Conservation (phyloP, 2,329 filamentous ascomycete species). For the Alternaria consortialis region DNA sequence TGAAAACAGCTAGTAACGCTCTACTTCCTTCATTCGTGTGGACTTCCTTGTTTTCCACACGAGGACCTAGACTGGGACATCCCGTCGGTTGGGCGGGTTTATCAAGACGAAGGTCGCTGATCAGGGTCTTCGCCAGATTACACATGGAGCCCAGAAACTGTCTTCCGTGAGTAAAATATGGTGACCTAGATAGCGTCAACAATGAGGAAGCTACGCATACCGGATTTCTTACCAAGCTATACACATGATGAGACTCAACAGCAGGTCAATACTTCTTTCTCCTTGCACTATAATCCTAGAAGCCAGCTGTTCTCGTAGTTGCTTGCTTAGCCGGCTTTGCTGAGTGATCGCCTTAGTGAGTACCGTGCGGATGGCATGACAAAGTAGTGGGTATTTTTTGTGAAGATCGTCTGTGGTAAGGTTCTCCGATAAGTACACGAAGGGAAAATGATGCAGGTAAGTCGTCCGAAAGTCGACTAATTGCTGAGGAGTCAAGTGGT, state of each 20-base stretch:
- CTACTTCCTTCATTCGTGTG: conserved; percentile 61
- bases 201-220: neutral
- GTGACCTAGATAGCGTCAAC: conserved; percentile 20
- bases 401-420: conserved; percentile 17
- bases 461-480: conserved; percentile 17
- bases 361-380: conserved; percentile 29
- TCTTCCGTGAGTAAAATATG: conserved; percentile 29
- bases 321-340: conserved; percentile 28
- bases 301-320: conserved; percentile 27
- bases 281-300: conserved; percentile 31
- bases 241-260: conserved; percentile 31
- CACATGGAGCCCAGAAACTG: conserved; percentile 28
- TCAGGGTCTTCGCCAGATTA: conserved; percentile 24
- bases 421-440: conserved; percentile 18
- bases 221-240: conserved; percentile 26
- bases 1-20: conserved; percentile 60
- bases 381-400: conserved; percentile 18
- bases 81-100: conserved; percentile 13
- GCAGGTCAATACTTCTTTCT: conserved; percentile 34
- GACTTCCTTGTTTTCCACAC: conserved; percentile 6
- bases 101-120: conserved; percentile 34
- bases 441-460: conserved; percentile 23
- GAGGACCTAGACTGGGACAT: conserved; percentile 15
- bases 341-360: conserved; percentile 21
- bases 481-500: conserved; percentile 18